Evolutionary conservation across 2,329 filamentous ascomycete species (phyloP), one percentile per base, ranked within the genome.

Genomic region (Furcasterigmium furcatum): DNA sequence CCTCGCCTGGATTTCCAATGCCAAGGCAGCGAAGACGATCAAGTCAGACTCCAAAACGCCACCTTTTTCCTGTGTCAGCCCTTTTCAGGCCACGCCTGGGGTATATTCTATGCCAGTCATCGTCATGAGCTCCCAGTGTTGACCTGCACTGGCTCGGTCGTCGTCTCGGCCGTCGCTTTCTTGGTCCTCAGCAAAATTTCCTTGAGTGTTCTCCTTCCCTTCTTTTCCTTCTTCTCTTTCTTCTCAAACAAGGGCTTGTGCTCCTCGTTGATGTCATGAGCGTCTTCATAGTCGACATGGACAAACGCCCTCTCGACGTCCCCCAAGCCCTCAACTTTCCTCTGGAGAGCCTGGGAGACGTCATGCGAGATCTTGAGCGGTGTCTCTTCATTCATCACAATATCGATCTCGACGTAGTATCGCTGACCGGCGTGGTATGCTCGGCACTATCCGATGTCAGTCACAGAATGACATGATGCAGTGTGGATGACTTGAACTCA

Each of bases 351-450:
- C 58, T 84, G 79, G 19, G 75, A 76, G 21, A 84, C 75, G 51
- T 84, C 79, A 52, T 84, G 80, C 3, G 78, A 78, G 43, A 81
- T 65, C 48, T 72, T 76, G 21, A 83, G 64, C 7, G 75, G 76
- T 3, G 73, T 67, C 4, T 71, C 64, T 49, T 75, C 75, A 54
- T 80, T 73, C 68, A 84, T 79, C 42, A 84, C 72, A 43, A 84
- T 72, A 53, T 84, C 80, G 5, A 84, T 74, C 53, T 84, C 80
- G 16, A 82, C 80, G 52, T 82, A 83, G 53, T 81, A 79, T 32
- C 75, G 72, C 51, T 82, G 77, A 0, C 80, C 80, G 0, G 78
- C 77, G 54, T 83, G 79, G 56, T 84, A 84, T 5, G 79, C 80
- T 45, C 76, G 73, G 59, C 75, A 79, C 63, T 68, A 39, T 19